Conservation (phyloP, 2,329 filamentous ascomycete species). For the Bertia moriformis region DNA sequence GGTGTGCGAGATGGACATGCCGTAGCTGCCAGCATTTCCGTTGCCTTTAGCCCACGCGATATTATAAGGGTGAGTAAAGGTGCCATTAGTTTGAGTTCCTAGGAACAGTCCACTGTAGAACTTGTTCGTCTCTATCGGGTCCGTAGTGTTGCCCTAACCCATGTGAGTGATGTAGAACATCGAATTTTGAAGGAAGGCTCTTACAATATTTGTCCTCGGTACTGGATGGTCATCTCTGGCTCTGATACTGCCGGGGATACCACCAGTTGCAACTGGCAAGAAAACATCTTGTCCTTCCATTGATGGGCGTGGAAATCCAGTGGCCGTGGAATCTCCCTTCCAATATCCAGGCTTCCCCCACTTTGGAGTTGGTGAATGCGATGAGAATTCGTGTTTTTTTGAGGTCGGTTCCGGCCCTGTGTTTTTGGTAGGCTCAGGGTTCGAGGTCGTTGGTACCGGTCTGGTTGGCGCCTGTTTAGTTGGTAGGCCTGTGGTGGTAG, state of each 20-base stretch:
- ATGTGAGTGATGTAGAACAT: too few species aligned
- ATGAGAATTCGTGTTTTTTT: neutral
- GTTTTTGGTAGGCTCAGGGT: neutral
- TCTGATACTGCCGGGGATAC: conserved; percentile 19
- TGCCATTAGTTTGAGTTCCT: conserved; percentile 31
- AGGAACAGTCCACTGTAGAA: conserved; percentile 39
- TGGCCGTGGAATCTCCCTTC: neutral
- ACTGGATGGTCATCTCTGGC: conserved; percentile 24
- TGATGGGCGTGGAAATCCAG: neutral
- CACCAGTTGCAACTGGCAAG: conserved; percentile 18
- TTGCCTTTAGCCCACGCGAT: conserved; percentile 24
- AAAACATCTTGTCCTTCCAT: conserved; percentile 22
- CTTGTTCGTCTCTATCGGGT: conserved; percentile 27
- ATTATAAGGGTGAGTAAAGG: conserved; percentile 36
- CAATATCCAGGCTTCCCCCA: neutral
- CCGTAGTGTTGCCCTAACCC: conserved; percentile 5
- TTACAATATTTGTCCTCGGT: conserved; percentile 19
- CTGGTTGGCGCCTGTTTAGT: neutral
- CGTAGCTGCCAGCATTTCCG: conserved; percentile 31
- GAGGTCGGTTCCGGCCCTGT: neutral
- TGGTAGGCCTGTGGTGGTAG: too few species aligned
- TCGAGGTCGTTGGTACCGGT: neutral
- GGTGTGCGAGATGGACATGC: conserved; percentile 40
- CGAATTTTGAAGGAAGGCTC: conserved; percentile 5
- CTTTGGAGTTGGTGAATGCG: neutral